Conservation (phyloP, 768 basidiomycete species). For the Lactifluus pinguis region DNA sequence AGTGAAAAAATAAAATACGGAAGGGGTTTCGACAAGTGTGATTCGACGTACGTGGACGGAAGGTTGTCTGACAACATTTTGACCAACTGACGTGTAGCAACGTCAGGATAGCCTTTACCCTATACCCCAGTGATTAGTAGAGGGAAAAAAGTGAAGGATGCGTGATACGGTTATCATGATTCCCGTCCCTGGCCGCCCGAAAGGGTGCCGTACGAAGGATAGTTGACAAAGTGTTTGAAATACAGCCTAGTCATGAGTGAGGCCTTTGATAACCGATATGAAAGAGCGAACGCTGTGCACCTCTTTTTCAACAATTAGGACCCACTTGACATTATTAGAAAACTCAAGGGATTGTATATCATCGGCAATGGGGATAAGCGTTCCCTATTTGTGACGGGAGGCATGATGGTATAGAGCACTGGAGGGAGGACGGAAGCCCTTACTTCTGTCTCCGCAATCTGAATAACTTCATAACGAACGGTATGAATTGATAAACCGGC, state of each 20-base stretch:
- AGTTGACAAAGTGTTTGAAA: conserved; percentile 76
- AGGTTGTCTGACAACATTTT: conserved; percentile 60
- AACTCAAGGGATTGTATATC: conserved; percentile 57
- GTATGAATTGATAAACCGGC: conserved; percentile 51
- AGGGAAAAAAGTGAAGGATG: background rate
- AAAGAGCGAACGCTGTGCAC: conserved; percentile 29
- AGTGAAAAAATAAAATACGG: background rate
- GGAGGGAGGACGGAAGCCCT: background rate
- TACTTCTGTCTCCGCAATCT: conserved; percentile 52
- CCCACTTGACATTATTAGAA: conserved; percentile 53
- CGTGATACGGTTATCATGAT: conserved; percentile 64
- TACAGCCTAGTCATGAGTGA: conserved; percentile 57
- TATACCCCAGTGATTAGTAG: conserved; percentile 25
- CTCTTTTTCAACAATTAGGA: conserved; percentile 92
- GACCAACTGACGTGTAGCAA: conserved; percentile 82
- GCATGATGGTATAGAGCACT: background rate
- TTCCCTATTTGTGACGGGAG: conserved; percentile 38
- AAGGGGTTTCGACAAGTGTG: background rate
- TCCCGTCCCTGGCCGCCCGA: conserved; percentile 48
- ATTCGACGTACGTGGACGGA: conserved; percentile 41
- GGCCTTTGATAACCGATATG: background rate
- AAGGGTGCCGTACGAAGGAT: conserved; percentile 39
- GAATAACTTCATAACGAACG: conserved; percentile 42
- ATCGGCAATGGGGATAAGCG: conserved; percentile 70
- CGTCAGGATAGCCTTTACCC: conserved; percentile 97